Evolutionary conservation across 176 grass and related monocot species (phyloP).

Genomic region (Zoysia pacifica): DNA sequence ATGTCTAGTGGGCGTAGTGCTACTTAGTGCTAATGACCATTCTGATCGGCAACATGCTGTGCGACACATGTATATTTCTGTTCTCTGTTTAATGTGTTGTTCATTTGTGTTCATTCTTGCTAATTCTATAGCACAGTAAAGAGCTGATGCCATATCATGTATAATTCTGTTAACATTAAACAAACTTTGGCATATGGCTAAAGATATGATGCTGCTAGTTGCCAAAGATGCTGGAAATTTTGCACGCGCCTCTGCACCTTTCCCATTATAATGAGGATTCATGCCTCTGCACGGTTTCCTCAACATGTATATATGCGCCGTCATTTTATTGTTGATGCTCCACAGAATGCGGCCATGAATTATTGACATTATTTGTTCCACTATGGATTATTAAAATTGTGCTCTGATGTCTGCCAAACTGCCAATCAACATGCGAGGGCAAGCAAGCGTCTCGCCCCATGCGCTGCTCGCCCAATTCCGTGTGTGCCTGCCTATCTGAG

Average conservation of each 20-base stretch:
- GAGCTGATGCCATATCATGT: neutral
- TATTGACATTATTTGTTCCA: constrained; percentile 17
- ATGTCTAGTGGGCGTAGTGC: neutral
- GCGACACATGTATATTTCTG: neutral
- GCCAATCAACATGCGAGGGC: constrained; percentile 9
- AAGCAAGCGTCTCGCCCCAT: constrained; percentile 17
- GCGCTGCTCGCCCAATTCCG: constrained; percentile 16
- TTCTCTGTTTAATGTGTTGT: neutral
- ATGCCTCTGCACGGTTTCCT: neutral
- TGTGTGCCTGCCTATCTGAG: neutral
- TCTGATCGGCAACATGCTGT: neutral
- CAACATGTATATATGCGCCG: neutral
- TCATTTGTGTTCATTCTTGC: neutral
- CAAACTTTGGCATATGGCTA: neutral
- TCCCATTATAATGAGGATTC: constrained; percentile 10
- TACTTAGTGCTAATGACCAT: neutral
- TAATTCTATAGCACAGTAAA: neutral
- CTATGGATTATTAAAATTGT: constrained; percentile 8
- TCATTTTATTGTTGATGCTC: neutral
- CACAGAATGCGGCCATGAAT: neutral
- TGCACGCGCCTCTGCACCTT: neutral
- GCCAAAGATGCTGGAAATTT: constrained; percentile 27
- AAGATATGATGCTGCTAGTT: neutral
- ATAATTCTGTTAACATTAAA: neutral
- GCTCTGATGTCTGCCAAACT: constrained; percentile 20